These are phyloP conservation scores for Ilyonectria destructans DNA, from an alignment of 2,329 filamentous ascomycete genomes.

Conservation along the genomic window DNA sequence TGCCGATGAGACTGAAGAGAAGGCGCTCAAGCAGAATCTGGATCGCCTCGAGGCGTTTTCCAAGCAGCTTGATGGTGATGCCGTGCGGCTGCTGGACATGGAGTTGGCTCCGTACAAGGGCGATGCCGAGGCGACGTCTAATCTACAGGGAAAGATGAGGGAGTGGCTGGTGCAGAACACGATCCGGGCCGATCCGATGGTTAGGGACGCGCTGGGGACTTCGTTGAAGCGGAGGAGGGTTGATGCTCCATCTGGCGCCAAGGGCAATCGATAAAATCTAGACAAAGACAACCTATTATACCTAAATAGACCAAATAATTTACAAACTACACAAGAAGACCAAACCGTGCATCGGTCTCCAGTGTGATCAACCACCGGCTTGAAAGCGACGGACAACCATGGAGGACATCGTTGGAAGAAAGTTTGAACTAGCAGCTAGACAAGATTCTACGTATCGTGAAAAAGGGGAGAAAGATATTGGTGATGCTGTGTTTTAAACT, in stretches of 20 bases:
- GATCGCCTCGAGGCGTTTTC: constrained; percentile 76
- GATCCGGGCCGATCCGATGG: constrained; percentile 84
- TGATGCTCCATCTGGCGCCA: constrained; percentile 76
- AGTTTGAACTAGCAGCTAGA: too few species aligned
- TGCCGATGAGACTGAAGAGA: constrained; percentile 60
- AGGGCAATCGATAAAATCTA: constrained; percentile 59
- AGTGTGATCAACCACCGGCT: too few species aligned
- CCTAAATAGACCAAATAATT: constrained; percentile 38
- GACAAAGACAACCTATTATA: constrained; percentile 34
- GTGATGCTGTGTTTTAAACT: too few species aligned
- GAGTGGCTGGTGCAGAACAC: constrained; percentile 93
- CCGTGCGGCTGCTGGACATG: constrained; percentile 79
- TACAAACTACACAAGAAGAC: constrained; percentile 27
- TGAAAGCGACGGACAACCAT: too few species aligned
- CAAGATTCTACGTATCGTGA: too few species aligned
- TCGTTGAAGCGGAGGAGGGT: constrained; percentile 75
- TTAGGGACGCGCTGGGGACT: constrained; percentile 82
- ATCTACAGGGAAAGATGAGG: constrained; percentile 78
- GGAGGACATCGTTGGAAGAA: too few species aligned
- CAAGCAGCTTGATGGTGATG: constrained; percentile 77
- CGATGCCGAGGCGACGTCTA: constrained; percentile 76
- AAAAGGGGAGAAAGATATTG: too few species aligned
- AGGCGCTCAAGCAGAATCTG: constrained; percentile 74
- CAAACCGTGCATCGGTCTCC: not conserved
- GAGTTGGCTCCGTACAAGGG: constrained; percentile 87